These are phyloP conservation scores for Erysimum cheiranthoides DNA, from an alignment of 345 rosid genomes.

Conservation along the genomic window DNA sequence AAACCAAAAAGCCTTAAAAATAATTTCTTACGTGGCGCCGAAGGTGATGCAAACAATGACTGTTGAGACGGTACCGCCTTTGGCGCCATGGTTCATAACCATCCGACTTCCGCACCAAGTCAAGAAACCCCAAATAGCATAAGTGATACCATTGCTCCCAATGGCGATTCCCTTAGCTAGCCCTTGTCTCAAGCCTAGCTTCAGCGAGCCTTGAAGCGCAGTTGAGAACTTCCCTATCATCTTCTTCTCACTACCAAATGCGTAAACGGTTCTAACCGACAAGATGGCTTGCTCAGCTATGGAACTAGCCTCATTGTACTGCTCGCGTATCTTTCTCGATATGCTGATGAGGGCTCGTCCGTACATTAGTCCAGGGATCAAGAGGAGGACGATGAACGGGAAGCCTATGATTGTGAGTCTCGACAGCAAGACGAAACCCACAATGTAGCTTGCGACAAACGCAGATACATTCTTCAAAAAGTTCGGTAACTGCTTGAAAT, in stretches of 20 bases:
- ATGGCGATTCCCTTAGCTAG: no score
- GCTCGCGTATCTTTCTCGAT: conserved; percentile 45
- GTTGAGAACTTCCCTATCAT: no score
- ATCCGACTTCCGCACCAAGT: conserved; percentile 97
- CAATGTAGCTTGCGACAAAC: conserved; percentile 81
- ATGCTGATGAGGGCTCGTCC: conserved; percentile 82
- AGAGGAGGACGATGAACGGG: conserved; percentile 79
- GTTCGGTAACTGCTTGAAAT: conserved; percentile 70
- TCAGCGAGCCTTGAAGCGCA: no score
- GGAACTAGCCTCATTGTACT: no score
- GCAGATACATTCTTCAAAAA: conserved; percentile 79
- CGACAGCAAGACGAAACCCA: conserved; percentile 86
- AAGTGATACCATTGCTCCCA: conserved; percentile 45
- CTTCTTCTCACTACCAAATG: not conserved
- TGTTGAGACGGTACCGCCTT: conserved; percentile 85
- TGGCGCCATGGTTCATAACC: conserved; percentile 77
- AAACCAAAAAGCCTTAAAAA: conserved; percentile 60
- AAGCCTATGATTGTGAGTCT: conserved; percentile 78
- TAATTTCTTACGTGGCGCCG: conserved; percentile 75
- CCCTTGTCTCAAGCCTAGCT: no score
- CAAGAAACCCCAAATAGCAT: conserved; percentile 91
- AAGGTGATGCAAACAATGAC: conserved; percentile 77
- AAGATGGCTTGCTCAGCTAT: no score
- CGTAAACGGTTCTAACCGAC: no score
- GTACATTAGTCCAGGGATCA: conserved; percentile 89